Conservation (phyloP, 1,139 yeast species). For the Geotrichum phurueaensis region DNA sequence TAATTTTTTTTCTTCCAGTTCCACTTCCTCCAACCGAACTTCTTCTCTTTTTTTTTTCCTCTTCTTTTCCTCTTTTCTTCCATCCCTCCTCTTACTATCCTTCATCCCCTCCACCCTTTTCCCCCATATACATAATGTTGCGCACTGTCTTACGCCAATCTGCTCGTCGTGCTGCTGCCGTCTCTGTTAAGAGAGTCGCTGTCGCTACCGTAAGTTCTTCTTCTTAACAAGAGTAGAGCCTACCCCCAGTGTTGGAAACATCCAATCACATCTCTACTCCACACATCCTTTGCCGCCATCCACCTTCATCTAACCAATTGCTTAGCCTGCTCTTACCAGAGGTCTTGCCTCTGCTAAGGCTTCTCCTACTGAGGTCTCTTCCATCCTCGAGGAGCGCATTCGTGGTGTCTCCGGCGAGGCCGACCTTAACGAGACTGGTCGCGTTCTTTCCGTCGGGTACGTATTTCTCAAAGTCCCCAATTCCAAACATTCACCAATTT, state of each 20-base stretch:
- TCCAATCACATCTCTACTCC: neutral
- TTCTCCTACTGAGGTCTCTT: constrained; percentile 98
- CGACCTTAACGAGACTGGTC: constrained; percentile 98
- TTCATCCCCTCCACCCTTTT: constrained; percentile 14
- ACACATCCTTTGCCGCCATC: neutral
- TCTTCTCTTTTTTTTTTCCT: neutral
- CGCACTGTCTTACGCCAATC: constrained; percentile 41
- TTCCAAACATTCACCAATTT: neutral
- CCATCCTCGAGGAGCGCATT: constrained; percentile 98
- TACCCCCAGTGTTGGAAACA: neutral
- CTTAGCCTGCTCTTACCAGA: constrained; percentile 33
- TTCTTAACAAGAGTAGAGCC: neutral
- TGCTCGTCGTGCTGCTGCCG: constrained; percentile 26
- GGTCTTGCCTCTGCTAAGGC: constrained; percentile 91
- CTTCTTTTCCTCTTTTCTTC: constrained; percentile 15
- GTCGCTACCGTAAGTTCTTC: constrained; percentile 18
- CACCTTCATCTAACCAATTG: neutral
- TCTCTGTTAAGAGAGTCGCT: constrained; percentile 32
- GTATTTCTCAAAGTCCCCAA: constrained; percentile 31
- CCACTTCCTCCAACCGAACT: neutral
- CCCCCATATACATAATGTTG: constrained; percentile 33
- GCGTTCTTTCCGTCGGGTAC: constrained; percentile 95
- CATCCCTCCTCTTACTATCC: constrained; percentile 22
- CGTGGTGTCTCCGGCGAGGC: constrained; percentile 98
- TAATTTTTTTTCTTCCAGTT: constrained; percentile 6